A percentile compares a stretch with the other conserved stretches of the same genome.
Evolutionary conservation across 257 asterid species (phyloP).

Genomic region (Fraxinus excelsior): DNA sequence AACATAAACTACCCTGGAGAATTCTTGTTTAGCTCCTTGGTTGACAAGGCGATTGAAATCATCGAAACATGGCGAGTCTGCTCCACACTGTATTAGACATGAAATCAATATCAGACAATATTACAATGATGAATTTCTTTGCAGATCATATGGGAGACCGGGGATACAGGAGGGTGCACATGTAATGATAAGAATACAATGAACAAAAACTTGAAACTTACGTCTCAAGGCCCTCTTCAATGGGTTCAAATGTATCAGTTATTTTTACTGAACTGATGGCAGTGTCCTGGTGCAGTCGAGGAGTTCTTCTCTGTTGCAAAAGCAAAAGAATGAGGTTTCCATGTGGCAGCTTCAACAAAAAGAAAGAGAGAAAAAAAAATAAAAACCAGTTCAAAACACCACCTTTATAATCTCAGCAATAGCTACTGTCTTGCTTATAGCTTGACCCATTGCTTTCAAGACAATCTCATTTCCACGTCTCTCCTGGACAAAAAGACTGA

Average conservation of each 20-base stretch:
- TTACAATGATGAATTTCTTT: neutral
- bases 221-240: constrained; percentile 98
- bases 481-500: constrained; percentile 37
- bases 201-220: constrained; percentile 35
- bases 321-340: constrained; percentile 20
- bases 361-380: neutral
- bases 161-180: neutral
- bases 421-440: constrained; percentile 59
- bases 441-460: constrained; percentile 66
- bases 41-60: constrained; percentile 87
- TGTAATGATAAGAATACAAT: neutral
- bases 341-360: neutral
- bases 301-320: constrained; percentile 71
- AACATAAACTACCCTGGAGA: constrained; percentile 75
- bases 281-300: constrained; percentile 83
- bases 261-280: constrained; percentile 87
- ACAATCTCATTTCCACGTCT: constrained; percentile 52
- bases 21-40: constrained; percentile 76
- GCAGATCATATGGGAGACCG: neutral
- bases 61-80: constrained; percentile 97
- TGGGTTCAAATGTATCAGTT: constrained; percentile 92
- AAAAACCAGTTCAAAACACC: constrained; percentile 13
- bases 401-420: constrained; percentile 60
- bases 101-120: neutral
- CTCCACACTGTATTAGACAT: constrained; percentile 71